phyloP scores from a whole-genome alignment of 1,284 basidiomycete genomes.

The Peniophora sp. region DNA sequence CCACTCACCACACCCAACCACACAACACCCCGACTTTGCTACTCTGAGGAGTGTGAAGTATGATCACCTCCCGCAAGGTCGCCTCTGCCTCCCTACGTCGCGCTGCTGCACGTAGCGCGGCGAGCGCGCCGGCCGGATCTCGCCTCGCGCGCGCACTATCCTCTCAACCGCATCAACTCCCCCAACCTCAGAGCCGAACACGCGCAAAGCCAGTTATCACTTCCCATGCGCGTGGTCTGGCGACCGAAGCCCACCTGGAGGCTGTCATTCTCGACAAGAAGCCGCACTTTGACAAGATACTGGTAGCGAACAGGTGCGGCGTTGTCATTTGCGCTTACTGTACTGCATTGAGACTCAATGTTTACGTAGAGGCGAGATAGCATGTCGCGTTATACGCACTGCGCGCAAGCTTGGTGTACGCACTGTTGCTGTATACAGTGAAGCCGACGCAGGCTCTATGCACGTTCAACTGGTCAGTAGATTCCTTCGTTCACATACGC shows the following conservation, averaged over 20 bases:
- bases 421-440: constrained; percentile 87
- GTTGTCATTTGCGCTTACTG: neutral
- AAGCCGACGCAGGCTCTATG: constrained; percentile 71
- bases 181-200: too few relatives aligned
- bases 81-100: constrained; percentile 2
- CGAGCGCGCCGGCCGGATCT: too few relatives aligned
- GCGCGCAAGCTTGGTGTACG: constrained; percentile 82
- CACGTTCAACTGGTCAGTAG: constrained; percentile 67
- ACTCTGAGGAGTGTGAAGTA: constrained; percentile 1
- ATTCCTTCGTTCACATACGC: neutral
- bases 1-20: too few relatives aligned
- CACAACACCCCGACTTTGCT: too few relatives aligned
- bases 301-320: constrained; percentile 73
- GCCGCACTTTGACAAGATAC: constrained; percentile 75
- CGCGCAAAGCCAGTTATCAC: too few relatives aligned
- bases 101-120: too few relatives aligned
- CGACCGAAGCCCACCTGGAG: too few relatives aligned
- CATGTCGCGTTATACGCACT: constrained; percentile 86
- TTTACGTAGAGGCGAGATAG: constrained; percentile 77
- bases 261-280: too few relatives aligned
- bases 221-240: too few relatives aligned
- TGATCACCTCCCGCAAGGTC: constrained; percentile 10
- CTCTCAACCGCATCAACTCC: too few relatives aligned
- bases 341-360: neutral
- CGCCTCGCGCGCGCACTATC: too few relatives aligned